Percentiles rank a stretch among this genome's conserved stretches.
These are phyloP conservation scores for Neurospora africana DNA, from an alignment of 495 filamentous ascomycete species.

Conservation along the genomic window DNA sequence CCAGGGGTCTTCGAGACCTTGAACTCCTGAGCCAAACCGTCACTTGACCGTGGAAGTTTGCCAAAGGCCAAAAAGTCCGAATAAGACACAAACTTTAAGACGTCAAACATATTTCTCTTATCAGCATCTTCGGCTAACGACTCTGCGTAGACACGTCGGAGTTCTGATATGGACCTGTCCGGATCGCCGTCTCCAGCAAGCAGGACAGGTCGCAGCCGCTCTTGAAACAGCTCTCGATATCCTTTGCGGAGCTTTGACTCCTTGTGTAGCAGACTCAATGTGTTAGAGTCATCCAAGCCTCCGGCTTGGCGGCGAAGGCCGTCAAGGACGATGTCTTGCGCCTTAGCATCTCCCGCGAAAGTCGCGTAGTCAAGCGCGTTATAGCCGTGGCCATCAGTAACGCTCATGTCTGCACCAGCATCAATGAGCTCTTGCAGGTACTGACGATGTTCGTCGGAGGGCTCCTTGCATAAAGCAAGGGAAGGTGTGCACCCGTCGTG, in stretches of 20 bases:
- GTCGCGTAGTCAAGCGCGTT: slow-evolving; percentile 23
- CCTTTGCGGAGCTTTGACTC: slow-evolving; percentile 17
- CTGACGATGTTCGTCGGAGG: slow-evolving; percentile 17
- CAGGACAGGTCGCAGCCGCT: slow-evolving; percentile 17
- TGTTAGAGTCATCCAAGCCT: neutral
- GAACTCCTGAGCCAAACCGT: slow-evolving; percentile 6
- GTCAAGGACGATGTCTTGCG: slow-evolving; percentile 11
- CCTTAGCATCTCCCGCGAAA: slow-evolving; percentile 10
- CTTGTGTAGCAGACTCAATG: neutral
- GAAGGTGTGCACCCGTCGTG: slow-evolving; percentile 12
- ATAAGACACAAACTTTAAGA: slow-evolving; percentile 2
- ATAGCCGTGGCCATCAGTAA: slow-evolving; percentile 20
- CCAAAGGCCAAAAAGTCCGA: slow-evolving; percentile 11
- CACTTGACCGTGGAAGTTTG: slow-evolving; percentile 11
- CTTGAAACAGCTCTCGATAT: slow-evolving; percentile 25
- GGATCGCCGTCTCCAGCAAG: neutral
- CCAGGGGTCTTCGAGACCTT: neutral
- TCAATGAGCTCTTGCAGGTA: slow-evolving; percentile 18
- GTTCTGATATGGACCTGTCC: slow-evolving; percentile 1
- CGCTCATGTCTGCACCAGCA: slow-evolving; percentile 18
- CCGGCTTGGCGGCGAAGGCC: slow-evolving; percentile 7
- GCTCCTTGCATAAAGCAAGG: slow-evolving; percentile 25
- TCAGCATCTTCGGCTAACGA: slow-evolving; percentile 3
- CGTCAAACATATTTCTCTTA: neutral
- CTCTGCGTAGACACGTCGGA: slow-evolving; percentile 13